A percentile compares a stretch with the other conserved stretches of the same genome.
Conservation (phyloP, 2,329 filamentous ascomycete genomes). For the Thyridium curvatum region DNA sequence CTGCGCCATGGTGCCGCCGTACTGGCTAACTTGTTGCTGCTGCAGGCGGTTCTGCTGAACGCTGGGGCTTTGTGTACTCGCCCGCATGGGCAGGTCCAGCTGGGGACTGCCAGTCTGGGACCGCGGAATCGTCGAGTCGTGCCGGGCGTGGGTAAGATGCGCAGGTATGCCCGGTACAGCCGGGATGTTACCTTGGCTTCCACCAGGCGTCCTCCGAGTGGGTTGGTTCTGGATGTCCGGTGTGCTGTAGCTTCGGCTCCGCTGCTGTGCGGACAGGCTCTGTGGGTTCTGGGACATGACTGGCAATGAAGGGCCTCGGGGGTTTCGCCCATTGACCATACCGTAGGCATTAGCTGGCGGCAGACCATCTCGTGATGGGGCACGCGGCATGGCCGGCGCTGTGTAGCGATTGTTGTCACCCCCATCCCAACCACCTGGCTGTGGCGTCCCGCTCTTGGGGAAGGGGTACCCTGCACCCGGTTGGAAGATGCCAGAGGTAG, state of each 20-base stretch:
- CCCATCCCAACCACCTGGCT: slow-evolving; percentile 53
- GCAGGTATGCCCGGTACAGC: slow-evolving; percentile 71
- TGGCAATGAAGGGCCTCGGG: slow-evolving; percentile 73
- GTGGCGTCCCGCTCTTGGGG: slow-evolving; percentile 65
- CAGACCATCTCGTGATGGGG: slow-evolving; percentile 70
- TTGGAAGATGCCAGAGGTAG: slow-evolving; percentile 66
- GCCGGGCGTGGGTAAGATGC: slow-evolving; percentile 48
- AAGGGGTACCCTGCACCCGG: slow-evolving; percentile 54
- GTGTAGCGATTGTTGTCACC: slow-evolving; percentile 79
- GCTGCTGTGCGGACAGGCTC: slow-evolving; percentile 56
- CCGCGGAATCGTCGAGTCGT: slow-evolving; percentile 62
- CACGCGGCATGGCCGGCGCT: slow-evolving; percentile 77
- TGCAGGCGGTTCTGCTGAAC: slow-evolving; percentile 55
- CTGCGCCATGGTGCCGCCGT: slow-evolving; percentile 46
- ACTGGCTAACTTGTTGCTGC: slow-evolving; percentile 36
- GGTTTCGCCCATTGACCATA: slow-evolving; percentile 54
- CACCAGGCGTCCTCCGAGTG: slow-evolving; percentile 50
- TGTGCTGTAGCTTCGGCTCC: slow-evolving; percentile 87
- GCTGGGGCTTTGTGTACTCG: slow-evolving; percentile 66
- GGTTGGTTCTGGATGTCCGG: slow-evolving; percentile 80
- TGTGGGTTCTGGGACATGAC: slow-evolving; percentile 53
- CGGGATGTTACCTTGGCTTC: slow-evolving; percentile 50
- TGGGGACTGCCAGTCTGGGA: slow-evolving; percentile 79
- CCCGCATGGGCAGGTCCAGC: slow-evolving; percentile 59
- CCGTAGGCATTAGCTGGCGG: slow-evolving; percentile 57